Conservation (phyloP, 2,329 filamentous ascomycete genomes). For the Nemania sp. region DNA sequence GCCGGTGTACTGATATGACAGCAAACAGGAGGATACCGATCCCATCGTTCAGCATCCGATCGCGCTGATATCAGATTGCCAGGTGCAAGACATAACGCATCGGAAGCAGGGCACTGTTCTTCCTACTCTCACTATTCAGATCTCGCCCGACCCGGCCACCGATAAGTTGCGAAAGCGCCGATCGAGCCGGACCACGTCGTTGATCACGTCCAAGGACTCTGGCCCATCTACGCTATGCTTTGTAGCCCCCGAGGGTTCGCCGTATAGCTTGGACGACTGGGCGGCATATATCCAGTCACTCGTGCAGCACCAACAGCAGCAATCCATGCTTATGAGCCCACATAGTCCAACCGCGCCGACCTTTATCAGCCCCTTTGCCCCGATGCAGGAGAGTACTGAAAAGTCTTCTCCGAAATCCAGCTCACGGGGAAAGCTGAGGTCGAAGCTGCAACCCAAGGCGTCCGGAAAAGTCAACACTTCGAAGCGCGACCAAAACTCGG, state of each 20-base stretch:
- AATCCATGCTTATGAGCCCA: conserved; percentile 56
- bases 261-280: conserved; percentile 63
- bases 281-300: conserved; percentile 54
- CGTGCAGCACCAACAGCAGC: conserved; percentile 45
- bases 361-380: conserved; percentile 59
- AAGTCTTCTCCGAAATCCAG: conserved; percentile 51
- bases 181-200: conserved; percentile 64
- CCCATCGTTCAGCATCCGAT: conserved; percentile 59
- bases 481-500: conserved; percentile 53
- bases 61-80: conserved; percentile 58
- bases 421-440: conserved; percentile 45
- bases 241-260: conserved; percentile 58
- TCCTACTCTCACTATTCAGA: conserved; percentile 62
- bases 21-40: conserved; percentile 56
- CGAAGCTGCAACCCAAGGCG: conserved; percentile 52
- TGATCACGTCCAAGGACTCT: conserved; percentile 57
- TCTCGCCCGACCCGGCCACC: conserved; percentile 54
- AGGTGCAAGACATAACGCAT: conserved; percentile 62
- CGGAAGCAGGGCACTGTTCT: conserved; percentile 64
- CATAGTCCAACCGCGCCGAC: conserved; percentile 57
- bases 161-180: conserved; percentile 67
- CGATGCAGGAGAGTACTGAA: conserved; percentile 48
- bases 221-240: conserved; percentile 59
- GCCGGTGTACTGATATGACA: conserved; percentile 26
- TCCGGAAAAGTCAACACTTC: conserved; percentile 55